These are phyloP conservation scores for Spatholobus suberectus DNA, from an alignment of 306 rosid species.

Conservation along the genomic window DNA sequence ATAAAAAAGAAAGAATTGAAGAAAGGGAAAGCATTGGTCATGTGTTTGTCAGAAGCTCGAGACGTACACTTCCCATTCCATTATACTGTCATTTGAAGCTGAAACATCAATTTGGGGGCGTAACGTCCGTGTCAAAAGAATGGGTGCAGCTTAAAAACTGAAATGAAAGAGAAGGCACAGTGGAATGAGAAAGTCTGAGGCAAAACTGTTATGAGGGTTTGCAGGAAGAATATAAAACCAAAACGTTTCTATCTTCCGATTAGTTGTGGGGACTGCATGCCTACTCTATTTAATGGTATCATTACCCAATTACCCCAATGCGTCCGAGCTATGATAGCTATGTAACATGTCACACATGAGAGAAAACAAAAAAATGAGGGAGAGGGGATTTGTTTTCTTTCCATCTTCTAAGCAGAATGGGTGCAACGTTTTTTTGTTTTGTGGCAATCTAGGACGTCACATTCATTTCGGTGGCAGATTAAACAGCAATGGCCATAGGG, in stretches of 20 bases:
- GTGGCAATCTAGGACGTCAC: constrained; percentile 47
- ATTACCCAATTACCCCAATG: constrained; percentile 26
- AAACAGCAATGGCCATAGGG: not conserved
- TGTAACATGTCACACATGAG: constrained; percentile 37
- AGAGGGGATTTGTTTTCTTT: constrained; percentile 3
- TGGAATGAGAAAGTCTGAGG: constrained; percentile 46
- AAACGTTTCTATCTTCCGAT: constrained; percentile 35
- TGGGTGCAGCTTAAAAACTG: constrained; percentile 38
- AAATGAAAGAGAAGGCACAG: constrained; percentile 60
- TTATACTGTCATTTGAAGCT: constrained; percentile 27
- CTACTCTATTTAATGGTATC: constrained; percentile 12
- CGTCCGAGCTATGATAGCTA: constrained; percentile 50
- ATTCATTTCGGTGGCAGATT: constrained; percentile 22
- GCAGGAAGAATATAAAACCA: constrained; percentile 54
- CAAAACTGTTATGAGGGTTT: constrained; percentile 33
- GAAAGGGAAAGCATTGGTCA: constrained; percentile 20
- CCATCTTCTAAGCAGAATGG: not conserved
- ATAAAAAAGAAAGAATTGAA: not conserved
- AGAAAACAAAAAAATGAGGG: not conserved
- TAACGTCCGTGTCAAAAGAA: constrained; percentile 57
- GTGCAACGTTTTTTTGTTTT: not conserved
- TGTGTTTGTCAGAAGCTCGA: constrained; percentile 43
- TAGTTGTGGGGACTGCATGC: constrained; percentile 45
- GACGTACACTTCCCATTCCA: constrained; percentile 20
- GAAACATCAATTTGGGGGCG: constrained; percentile 47